Evolutionary conservation across 2,329 filamentous ascomycete species (phyloP).

Genomic region (Thermoascus crustaceus): DNA sequence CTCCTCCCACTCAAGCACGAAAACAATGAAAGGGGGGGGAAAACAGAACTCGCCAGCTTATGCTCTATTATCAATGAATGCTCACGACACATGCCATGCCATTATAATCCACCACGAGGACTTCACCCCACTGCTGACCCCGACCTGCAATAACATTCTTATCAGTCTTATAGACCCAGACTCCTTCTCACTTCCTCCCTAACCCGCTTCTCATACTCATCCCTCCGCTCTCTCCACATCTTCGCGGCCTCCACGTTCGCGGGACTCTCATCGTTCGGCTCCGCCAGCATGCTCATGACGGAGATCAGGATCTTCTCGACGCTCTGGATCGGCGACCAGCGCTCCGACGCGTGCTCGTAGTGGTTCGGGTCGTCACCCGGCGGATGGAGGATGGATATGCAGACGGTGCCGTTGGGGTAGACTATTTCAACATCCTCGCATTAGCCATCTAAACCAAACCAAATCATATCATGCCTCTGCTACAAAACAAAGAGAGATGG

Average conservation of each 20-base stretch:
- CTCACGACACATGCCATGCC: neutral
- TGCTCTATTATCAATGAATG: conserved; percentile 1
- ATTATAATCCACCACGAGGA: conserved; percentile 3
- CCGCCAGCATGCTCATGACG: conserved; percentile 97
- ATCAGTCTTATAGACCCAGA: conserved; percentile 56
- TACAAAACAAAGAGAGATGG: neutral
- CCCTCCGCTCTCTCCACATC: conserved; percentile 82
- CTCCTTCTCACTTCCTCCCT: conserved; percentile 71
- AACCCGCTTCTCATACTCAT: conserved; percentile 80
- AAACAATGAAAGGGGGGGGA: neutral
- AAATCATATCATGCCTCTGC: neutral
- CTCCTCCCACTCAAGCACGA: neutral
- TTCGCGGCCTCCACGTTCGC: conserved; percentile 94
- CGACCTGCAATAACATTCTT: conserved; percentile 9
- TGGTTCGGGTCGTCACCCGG: conserved; percentile 97
- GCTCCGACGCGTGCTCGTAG: conserved; percentile 91
- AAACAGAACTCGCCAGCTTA: neutral
- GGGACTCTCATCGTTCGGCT: conserved; percentile 93
- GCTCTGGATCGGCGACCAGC: conserved; percentile 93
- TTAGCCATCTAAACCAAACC: neutral
- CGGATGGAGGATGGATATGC: conserved; percentile 95
- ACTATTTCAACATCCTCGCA: conserved; percentile 45
- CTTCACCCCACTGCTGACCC: neutral
- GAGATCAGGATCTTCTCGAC: conserved; percentile 96
- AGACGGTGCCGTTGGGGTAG: conserved; percentile 84